Evolutionary conservation across 495 filamentous ascomycete genomes (phyloP).

Genomic region (Hypoxylon crocopeplum): DNA sequence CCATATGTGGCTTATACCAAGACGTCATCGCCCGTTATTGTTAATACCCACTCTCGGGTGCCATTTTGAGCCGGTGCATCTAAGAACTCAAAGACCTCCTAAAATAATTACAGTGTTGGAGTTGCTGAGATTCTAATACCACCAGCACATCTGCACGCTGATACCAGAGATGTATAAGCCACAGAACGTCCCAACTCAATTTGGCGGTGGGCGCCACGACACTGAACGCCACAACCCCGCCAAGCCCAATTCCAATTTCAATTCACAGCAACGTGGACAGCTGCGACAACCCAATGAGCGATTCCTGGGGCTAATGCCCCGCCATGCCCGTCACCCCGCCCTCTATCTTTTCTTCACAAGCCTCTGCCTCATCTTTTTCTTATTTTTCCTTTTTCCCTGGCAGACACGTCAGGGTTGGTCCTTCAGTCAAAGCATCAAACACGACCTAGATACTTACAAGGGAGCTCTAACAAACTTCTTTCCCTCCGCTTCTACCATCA

Average conservation of each 20-base stretch:
- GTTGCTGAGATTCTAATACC: no score
- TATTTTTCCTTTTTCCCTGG: constrained; percentile 42
- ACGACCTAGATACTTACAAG: constrained; percentile 37
- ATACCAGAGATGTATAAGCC: no score
- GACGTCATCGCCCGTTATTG: no score
- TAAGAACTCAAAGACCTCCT: no score
- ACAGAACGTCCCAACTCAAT: constrained; percentile 17
- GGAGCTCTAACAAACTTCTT: constrained; percentile 37
- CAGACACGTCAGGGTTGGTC: constrained; percentile 36
- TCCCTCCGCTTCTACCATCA: constrained; percentile 34
- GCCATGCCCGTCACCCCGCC: constrained; percentile 40
- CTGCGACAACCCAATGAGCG: constrained; percentile 14
- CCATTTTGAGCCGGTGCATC: no score
- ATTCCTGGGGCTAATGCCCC: constrained; percentile 29
- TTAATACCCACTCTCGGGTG: no score
- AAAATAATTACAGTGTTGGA: no score
- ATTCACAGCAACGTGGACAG: no score
- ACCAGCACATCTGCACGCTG: no score
- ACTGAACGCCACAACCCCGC: constrained; percentile 17
- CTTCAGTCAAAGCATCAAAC: constrained; percentile 37
- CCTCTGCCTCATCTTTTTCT: constrained; percentile 38
- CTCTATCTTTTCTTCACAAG: constrained; percentile 42
- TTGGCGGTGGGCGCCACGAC: constrained; percentile 18
- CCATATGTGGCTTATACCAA: no score
- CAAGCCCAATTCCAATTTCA: constrained; percentile 16